Base-by-base conservation (phyloP, 345 rosid genomes). In the Heritiera littoralis region DNA sequence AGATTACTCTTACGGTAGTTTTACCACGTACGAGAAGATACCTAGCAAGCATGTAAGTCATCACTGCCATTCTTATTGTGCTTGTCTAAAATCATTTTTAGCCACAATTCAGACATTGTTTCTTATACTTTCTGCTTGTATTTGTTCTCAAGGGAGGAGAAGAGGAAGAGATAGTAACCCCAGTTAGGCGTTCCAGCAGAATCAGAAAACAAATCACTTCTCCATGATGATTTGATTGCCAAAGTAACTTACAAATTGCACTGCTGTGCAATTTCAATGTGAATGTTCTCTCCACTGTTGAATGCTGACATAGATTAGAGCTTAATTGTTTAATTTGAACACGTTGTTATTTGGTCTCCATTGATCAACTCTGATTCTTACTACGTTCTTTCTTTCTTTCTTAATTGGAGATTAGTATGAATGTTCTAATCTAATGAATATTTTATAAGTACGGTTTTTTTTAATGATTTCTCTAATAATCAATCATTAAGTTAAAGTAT, bases 121-220 rank as follows among this genome's bases (percentile, higher is more conserved):
- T 81, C 70, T 80, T 45, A 73, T 54, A 46, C 55, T 63, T 65
- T 9, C 23, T 61, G 7, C 12, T 63, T 64, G 9, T 8, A 6
- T 66, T 79, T 75, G 56, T 78, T 76, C 67, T 85, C 83, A 74
- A 92, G 96, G 89, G 90, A 71, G 88, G 89, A 70, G 88, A 82
- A 79, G 90, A 85, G 0, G 97, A 90, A 51, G 90, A 86, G 79
- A 71, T 80, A 77, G 72, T 86, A 20, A 94, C 98, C 76, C 98
- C 98, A 4, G 94, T 93, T 64, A 87, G 98, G 85, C 92, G 98
- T 54, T 94, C 98, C 7, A 94, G 92, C 90, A 81, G 98, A 79
- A 80, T 93, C 80, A 86, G 86, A 76, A 89, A 82, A 67, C 86
- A 87, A 64, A 90, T 86, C 78, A 75, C 78, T 67, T 88, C 91